Evolutionary conservation across 2,329 filamentous ascomycete genomes (phyloP).

Genomic region (Monilinia polystroma): DNA sequence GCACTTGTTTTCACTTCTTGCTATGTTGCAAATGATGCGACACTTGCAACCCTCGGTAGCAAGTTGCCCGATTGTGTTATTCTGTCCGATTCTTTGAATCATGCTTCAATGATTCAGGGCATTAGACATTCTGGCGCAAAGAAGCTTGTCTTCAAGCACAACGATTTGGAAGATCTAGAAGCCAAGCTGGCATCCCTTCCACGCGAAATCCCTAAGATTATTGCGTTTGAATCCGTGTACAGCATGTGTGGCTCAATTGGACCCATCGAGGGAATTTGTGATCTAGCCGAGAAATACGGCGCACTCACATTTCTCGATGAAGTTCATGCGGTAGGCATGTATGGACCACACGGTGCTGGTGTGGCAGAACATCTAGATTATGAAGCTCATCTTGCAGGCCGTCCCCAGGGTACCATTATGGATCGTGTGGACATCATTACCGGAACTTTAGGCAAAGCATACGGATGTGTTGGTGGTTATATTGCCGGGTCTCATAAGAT

Average conservation of each 20-base stretch:
- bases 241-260: slow-evolving; percentile 99
- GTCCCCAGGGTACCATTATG: slow-evolving; percentile 80
- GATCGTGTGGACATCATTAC: slow-evolving; percentile 98
- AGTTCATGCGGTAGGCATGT: slow-evolving; percentile 99
- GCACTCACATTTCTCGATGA: slow-evolving; percentile 97
- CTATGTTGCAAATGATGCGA: slow-evolving; percentile 98
- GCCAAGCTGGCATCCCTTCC: slow-evolving; percentile 87
- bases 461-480: slow-evolving; percentile 96
- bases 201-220: slow-evolving; percentile 87
- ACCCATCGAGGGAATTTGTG: slow-evolving; percentile 92
- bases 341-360: slow-evolving; percentile 90
- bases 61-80: slow-evolving; percentile 97
- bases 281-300: slow-evolving; percentile 95
- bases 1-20: slow-evolving; percentile 96
- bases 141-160: slow-evolving; percentile 99
- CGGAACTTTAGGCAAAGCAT: slow-evolving; percentile 94
- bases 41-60: slow-evolving; percentile 91
- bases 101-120: slow-evolving; percentile 98
- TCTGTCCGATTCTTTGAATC: slow-evolving; percentile 94
- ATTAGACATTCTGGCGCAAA: slow-evolving; percentile 96
- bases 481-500: slow-evolving; percentile 86
- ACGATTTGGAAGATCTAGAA: slow-evolving; percentile 90
- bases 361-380: slow-evolving; percentile 97
- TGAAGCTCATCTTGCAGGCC: slow-evolving; percentile 75
- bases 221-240: slow-evolving; percentile 98